Base-by-base conservation (phyloP, 2,329 filamentous ascomycete species). In the Arthrobotrys sphaeroides region DNA sequence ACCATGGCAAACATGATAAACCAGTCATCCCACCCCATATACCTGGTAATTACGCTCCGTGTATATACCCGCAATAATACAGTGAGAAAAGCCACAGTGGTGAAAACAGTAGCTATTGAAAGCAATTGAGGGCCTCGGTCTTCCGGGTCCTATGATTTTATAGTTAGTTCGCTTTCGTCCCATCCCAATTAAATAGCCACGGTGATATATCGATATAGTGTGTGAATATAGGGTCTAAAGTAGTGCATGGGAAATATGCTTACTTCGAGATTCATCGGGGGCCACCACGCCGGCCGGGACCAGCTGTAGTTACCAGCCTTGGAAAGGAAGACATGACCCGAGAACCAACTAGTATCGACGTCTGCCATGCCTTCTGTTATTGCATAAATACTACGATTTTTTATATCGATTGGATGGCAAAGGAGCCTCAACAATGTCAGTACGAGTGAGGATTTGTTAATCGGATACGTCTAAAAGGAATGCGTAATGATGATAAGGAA, bases 21-120 rank as follows among this genome's bases (percentile, higher is more conserved):
- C 64, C 64, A 75, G 36, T 75, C 72, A 53, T 75, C 72, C 72
- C 61, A 74, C 12, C 69, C 69, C 55, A 67, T 55, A 31, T 74
- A 74, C 18, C 49, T 67, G 12, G 53, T 74, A 26, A 74, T 62
- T 12, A 43, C 33, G 10, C 24, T 38, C 16, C 69, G 24, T 5
- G 69, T 67, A 28, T 74, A 74, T 10, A 74, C 12, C 18, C 69
- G 47, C 18, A 74, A n/a, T n/a, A n/a, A n/a, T n/a, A n/a, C n/a
- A n/a, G n/a, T n/a, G n/a, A n/a, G n/a, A n/a, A n/a, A 40, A 16
- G 55, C 26, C 3, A 74, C 69, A 22, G 55, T 67, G 16, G 61
- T 67, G 18, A 74, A 61, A 24, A 53, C 26, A 1, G 62, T 45
- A 5, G 49, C 28, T 55, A 74, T 31, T 0, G 42, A 31, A 12